Evolutionary conservation across 257 asterid species (phyloP), one percentile per base, ranked within the genome.

Genomic region (Salvia miltiorrhiza): DNA sequence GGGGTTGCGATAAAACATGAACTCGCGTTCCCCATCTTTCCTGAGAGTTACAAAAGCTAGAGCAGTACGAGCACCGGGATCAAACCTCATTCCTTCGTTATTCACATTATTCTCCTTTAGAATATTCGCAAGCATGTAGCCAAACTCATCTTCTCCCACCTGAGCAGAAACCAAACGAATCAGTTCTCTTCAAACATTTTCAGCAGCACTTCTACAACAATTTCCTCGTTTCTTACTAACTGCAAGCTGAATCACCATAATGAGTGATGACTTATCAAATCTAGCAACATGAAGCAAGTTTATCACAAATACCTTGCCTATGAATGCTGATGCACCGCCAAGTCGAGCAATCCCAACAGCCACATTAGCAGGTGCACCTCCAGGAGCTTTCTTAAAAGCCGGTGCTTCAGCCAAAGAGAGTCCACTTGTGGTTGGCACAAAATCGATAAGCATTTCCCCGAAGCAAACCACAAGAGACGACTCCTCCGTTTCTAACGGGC

Each of bases 331-430:
- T 39, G 93, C 62, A 64, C 99, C 97, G 56, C 97, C 97, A 41
- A 94, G 97, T 54, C 99, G 97, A 67, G 99, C 85, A 67, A 94
- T 94, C 59, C 99, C 99, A 7, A 94, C 99, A 5, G 97, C 99
- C 66, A 94, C 99, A 81, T 94, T 94, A 57, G 99, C 99, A 28
- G 99, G 97, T n/a, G 97, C 99, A 58, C 99, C 99, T 37, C 99
- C 99, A 7, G 97, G 90, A 53, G 99, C 97, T 81, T 94, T 91
- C 81, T 94, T 94, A 50, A 94, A 94, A 14, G 97, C 97, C 3
- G 97, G 92, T 55, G 97, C 95, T 77, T 91, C 97, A n/a, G 96
- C 87, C 67, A 94, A 76, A 37, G 97, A 80, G 57, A 94, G 87
- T 14, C 97, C 99, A 76, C 87, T 94, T 0, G 74, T 65, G 35